Evolutionary conservation across 2,329 filamentous ascomycete species (phyloP).

Genomic region (Trichophyton benhamiae): DNA sequence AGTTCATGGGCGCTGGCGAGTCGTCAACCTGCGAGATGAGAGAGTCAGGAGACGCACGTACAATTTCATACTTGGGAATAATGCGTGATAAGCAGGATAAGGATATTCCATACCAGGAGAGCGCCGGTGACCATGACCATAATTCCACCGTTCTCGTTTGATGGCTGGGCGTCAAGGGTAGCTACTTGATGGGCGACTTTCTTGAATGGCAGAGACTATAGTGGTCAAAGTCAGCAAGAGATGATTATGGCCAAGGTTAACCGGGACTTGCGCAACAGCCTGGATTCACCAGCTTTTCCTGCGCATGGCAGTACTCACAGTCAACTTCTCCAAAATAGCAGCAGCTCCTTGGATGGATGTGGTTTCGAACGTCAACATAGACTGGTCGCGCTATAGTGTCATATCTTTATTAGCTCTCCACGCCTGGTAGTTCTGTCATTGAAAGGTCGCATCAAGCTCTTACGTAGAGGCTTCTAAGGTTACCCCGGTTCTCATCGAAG

Average conservation of each 20-base stretch:
- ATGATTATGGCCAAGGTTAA: neutral
- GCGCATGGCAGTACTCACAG: conserved; percentile 41
- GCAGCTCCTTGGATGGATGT: conserved; percentile 50
- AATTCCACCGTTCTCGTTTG: conserved; percentile 54
- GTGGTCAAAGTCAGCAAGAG: conserved; percentile 5
- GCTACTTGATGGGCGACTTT: conserved; percentile 66
- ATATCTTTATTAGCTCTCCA: conserved; percentile 4
- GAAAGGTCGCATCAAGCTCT: neutral
- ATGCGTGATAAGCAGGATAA: neutral
- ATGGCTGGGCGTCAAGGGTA: conserved; percentile 75
- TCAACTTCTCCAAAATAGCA: conserved; percentile 67
- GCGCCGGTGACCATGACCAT: conserved; percentile 80
- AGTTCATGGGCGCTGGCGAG: conserved; percentile 76
- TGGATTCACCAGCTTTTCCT: neutral
- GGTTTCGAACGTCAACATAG: conserved; percentile 90
- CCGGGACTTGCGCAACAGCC: neutral
- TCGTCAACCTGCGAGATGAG: conserved; percentile 59
- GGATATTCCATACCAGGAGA: conserved; percentile 55
- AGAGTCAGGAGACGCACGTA: neutral
- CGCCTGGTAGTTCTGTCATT: neutral
- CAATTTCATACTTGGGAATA: neutral
- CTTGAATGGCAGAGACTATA: conserved; percentile 63
- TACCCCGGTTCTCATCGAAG: conserved; percentile 61
- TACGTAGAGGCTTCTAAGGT: conserved; percentile 68
- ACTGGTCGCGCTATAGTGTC: conserved; percentile 53